Conservation (phyloP, 176 grass and related monocot species). For the Themeda triandra region DNA sequence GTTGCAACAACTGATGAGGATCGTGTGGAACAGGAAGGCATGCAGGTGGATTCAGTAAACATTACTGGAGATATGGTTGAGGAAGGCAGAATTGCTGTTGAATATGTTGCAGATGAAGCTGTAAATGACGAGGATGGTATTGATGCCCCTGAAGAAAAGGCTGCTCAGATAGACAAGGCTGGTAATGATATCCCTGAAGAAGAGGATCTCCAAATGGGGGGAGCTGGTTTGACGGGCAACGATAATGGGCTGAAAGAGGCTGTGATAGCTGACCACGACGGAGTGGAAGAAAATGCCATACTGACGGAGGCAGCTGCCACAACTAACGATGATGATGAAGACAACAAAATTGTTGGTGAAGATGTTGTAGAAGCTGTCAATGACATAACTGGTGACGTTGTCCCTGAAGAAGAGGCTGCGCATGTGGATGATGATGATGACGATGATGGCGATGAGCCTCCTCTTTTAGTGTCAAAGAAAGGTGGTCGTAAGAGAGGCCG, state of each 20-base stretch:
- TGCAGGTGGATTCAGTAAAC: constrained; percentile 5
- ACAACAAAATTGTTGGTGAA: constrained; percentile 25
- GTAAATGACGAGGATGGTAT: constrained; percentile 18
- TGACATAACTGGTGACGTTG: constrained; percentile 32
- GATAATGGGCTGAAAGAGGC: constrained; percentile 27
- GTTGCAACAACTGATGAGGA: background rate
- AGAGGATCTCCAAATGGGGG: constrained; percentile 34
- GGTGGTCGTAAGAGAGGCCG: constrained; percentile 69
- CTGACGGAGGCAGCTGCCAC: background rate
- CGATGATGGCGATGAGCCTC: constrained; percentile 41
- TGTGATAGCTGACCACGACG: background rate
- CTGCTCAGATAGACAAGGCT: background rate
- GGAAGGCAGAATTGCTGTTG: constrained; percentile 18
- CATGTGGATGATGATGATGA: constrained; percentile 44
- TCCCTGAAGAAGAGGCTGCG: constrained; percentile 31
- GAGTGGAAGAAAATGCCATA: constrained; percentile 7
- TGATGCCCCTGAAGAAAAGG: constrained; percentile 7
- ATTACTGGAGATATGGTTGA: constrained; percentile 25
- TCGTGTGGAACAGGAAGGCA: background rate
- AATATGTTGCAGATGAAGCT: constrained; percentile 26
- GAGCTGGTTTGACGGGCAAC: background rate
- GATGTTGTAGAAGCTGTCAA: constrained; percentile 31
- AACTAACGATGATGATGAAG: constrained; percentile 38
- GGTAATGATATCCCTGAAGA: constrained; percentile 37
- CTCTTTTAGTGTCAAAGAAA: constrained; percentile 41